Percentiles rank a stretch among this genome's conserved stretches.
Conservation (phyloP, 306 rosid genomes). For the Crotalaria pallida region DNA sequence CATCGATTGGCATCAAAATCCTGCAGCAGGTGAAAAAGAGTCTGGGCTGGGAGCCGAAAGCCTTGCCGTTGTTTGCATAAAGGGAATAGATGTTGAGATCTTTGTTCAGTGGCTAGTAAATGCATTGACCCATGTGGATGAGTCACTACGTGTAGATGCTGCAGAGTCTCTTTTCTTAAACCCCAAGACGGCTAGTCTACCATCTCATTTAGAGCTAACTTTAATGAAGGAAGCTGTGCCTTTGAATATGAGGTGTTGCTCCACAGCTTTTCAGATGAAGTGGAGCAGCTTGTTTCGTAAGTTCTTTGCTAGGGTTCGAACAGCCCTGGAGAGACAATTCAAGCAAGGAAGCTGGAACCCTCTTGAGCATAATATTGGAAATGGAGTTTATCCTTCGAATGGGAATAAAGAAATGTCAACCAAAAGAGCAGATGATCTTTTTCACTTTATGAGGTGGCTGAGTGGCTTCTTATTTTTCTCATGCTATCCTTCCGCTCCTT, state of each 20-base stretch:
- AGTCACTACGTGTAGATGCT: slow-evolving; percentile 91
- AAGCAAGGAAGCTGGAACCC: slow-evolving; percentile 87
- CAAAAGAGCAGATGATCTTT: slow-evolving; percentile 74
- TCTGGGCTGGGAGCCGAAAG: slow-evolving; percentile 29
- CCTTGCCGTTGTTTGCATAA: slow-evolving; percentile 65
- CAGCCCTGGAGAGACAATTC: slow-evolving; percentile 86
- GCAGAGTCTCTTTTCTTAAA: slow-evolving; percentile 89
- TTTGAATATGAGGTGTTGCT: slow-evolving; percentile 91
- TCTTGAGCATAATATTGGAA: slow-evolving; percentile 23
- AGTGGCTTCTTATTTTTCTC: slow-evolving; percentile 89
- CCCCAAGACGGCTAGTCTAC: slow-evolving; percentile 88
- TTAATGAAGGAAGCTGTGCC: slow-evolving; percentile 86
- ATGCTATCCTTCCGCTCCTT: slow-evolving; percentile 97
- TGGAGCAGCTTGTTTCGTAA: slow-evolving; percentile 93
- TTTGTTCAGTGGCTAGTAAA: slow-evolving; percentile 78
- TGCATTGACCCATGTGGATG: slow-evolving; percentile 91
- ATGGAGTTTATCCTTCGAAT: slow-evolving; percentile 29
- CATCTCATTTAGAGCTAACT: slow-evolving; percentile 84
- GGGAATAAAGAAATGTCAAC: slow-evolving; percentile 35
- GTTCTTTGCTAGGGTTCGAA: slow-evolving; percentile 87
- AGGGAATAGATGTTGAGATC: slow-evolving; percentile 70
- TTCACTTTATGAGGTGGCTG: slow-evolving; percentile 90
- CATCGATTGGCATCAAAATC: slow-evolving; percentile 61
- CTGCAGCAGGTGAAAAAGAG: slow-evolving; percentile 20
- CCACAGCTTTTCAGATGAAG: slow-evolving; percentile 96